Evolutionary conservation across 2,329 filamentous ascomycete genomes (phyloP).

Genomic region (Cladophialophora psammophila): DNA sequence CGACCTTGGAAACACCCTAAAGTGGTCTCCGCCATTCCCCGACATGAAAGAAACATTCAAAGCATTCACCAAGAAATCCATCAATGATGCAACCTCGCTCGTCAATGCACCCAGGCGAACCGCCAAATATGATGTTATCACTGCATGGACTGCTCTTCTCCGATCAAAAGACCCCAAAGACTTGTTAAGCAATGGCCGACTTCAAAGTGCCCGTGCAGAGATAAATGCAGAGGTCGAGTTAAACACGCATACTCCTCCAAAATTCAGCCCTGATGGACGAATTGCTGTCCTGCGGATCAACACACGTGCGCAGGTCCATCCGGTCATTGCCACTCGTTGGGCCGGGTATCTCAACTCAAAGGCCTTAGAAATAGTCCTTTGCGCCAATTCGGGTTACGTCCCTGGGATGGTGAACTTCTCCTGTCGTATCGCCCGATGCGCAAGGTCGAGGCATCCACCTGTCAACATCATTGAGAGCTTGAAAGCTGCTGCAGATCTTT

Average conservation of each 20-base stretch:
- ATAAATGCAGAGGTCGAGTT: constrained; percentile 68
- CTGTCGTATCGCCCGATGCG: constrained; percentile 67
- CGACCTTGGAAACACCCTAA: constrained; percentile 69
- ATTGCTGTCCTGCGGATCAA: constrained; percentile 70
- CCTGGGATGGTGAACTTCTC: constrained; percentile 71
- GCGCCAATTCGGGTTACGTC: constrained; percentile 71
- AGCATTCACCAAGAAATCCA: constrained; percentile 64
- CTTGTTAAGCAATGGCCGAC: constrained; percentile 57
- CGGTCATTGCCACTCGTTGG: constrained; percentile 72
- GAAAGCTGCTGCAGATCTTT: constrained; percentile 58
- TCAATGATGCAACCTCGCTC: constrained; percentile 69
- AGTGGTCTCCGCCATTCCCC: constrained; percentile 72
- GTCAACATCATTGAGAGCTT: constrained; percentile 70
- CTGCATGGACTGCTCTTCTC: constrained; percentile 67
- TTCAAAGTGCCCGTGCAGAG: constrained; percentile 64
- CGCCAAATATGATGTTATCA: constrained; percentile 65
- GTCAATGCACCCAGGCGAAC: constrained; percentile 72
- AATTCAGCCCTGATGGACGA: constrained; percentile 68
- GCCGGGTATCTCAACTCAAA: constrained; percentile 66
- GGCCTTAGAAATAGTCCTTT: constrained; percentile 68
- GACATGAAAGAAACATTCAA: constrained; percentile 70
- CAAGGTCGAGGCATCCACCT: constrained; percentile 59
- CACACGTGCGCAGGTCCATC: constrained; percentile 69
- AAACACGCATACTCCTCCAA: constrained; percentile 68
- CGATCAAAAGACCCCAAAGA: constrained; percentile 59